Percentiles rank a stretch among this genome's conserved stretches.
Conservation (phyloP, 2,329 filamentous ascomycete species). For the Claviceps maximensis region DNA sequence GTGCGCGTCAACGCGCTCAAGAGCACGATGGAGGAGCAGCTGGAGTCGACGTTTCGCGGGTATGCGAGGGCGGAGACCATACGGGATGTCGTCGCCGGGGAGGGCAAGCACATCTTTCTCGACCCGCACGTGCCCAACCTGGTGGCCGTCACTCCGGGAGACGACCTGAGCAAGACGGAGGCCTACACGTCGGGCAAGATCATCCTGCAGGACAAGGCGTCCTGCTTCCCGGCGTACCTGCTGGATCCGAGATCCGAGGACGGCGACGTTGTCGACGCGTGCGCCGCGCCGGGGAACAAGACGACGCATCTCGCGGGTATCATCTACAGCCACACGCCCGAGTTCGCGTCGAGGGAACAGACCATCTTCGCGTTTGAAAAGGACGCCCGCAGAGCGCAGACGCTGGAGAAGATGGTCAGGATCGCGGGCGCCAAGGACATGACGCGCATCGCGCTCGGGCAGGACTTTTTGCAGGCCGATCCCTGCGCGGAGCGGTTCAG, state of each 20-base stretch:
- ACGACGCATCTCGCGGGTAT: slow-evolving; percentile 86
- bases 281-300: slow-evolving; percentile 92
- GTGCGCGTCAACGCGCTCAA: slow-evolving; percentile 73
- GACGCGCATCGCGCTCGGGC: slow-evolving; percentile 56
- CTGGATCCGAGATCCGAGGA: slow-evolving; percentile 53
- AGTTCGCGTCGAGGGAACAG: slow-evolving; percentile 19
- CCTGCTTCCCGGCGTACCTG: slow-evolving; percentile 88
- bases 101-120: slow-evolving; percentile 46
- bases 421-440: slow-evolving; percentile 56
- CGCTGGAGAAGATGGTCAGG: slow-evolving; percentile 71
- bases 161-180: slow-evolving; percentile 57
- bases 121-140: slow-evolving; percentile 76
- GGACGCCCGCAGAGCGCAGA: slow-evolving; percentile 56
- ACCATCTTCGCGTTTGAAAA: slow-evolving; percentile 69
- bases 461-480: slow-evolving; percentile 72
- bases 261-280: slow-evolving; percentile 80
- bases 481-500: slow-evolving; percentile 47
- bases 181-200: slow-evolving; percentile 67
- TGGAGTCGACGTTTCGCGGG: slow-evolving; percentile 58
- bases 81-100: slow-evolving; percentile 35
- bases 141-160: slow-evolving; percentile 59
- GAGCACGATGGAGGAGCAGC: slow-evolving; percentile 55
- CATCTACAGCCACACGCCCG: slow-evolving; percentile 32
- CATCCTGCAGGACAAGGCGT: slow-evolving; percentile 92
- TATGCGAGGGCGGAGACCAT: slow-evolving; percentile 47